Evolutionary conservation across 2,329 filamentous ascomycete species (phyloP).

Genomic region (Xylariales sp.): DNA sequence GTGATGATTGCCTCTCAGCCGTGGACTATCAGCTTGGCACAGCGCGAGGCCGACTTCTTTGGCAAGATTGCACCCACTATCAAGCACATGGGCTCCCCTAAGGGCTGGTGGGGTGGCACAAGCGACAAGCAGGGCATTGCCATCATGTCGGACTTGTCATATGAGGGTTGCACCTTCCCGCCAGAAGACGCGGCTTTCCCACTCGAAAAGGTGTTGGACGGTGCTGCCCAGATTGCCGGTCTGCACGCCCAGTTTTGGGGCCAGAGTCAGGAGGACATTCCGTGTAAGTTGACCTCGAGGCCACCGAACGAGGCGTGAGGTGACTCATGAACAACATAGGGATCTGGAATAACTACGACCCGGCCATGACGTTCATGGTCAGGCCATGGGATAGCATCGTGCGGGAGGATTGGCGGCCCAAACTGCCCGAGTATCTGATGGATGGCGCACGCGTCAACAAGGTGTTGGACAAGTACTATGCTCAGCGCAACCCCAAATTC

Average conservation of each 20-base stretch:
- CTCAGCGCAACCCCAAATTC: constrained; percentile 31
- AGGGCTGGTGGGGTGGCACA: constrained; percentile 31
- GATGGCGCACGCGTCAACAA: constrained; percentile 29
- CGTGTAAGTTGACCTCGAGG: background rate
- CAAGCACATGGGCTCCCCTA: constrained; percentile 28
- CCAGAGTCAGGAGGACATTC: constrained; percentile 23
- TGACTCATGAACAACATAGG: no score
- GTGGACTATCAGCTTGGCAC: constrained; percentile 24
- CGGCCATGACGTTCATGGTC: constrained; percentile 29
- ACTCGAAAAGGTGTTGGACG: constrained; percentile 27
- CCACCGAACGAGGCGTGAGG: background rate
- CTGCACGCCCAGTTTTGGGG: constrained; percentile 37
- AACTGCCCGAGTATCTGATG: constrained; percentile 32
- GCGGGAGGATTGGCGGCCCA: constrained; percentile 22
- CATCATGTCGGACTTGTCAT: constrained; percentile 31
- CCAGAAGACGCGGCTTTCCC: constrained; percentile 26
- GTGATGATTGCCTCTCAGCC: constrained; percentile 28
- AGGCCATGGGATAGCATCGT: constrained; percentile 26
- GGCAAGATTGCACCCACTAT: constrained; percentile 28
- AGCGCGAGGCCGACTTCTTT: constrained; percentile 34
- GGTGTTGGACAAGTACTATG: constrained; percentile 32
- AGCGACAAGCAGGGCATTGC: constrained; percentile 31
- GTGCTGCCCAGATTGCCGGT: constrained; percentile 34
- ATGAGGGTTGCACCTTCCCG: constrained; percentile 30
- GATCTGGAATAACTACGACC: constrained; percentile 33